These are phyloP conservation scores for Mycena rebaudengoi DNA, from an alignment of 768 basidiomycete genomes.

Conservation along the genomic window DNA sequence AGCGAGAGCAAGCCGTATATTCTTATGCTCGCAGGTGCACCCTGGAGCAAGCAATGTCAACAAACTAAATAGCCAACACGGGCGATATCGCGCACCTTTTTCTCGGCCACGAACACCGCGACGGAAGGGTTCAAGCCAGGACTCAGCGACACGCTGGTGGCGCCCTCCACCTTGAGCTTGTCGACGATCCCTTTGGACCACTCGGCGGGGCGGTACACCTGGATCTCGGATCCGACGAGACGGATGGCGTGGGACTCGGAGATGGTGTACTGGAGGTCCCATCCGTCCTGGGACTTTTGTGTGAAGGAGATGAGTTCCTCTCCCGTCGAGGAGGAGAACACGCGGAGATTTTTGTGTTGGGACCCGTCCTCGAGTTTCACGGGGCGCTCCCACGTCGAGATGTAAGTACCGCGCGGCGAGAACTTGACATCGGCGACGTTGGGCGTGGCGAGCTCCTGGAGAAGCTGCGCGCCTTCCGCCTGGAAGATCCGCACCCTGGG, in stretches of 20 bases:
- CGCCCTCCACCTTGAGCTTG: conserved; percentile 85
- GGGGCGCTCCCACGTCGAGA: conserved; percentile 96
- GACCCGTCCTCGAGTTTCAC: conserved; percentile 90
- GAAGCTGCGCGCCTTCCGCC: conserved; percentile 74
- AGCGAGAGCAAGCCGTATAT: conserved; percentile 80
- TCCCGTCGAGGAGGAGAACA: conserved; percentile 88
- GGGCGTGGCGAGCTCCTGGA: conserved; percentile 77
- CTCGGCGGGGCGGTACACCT: conserved; percentile 82
- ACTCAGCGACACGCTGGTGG: conserved; percentile 78
- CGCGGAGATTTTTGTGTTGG: conserved; percentile 93
- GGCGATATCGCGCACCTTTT: conserved; percentile 66
- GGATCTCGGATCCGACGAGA: conserved; percentile 82
- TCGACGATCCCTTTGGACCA: conserved; percentile 84
- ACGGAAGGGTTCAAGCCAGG: conserved; percentile 87
- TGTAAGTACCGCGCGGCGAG: conserved; percentile 91
- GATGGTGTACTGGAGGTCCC: conserved; percentile 92
- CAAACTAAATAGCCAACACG: neutral
- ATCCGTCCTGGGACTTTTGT: conserved; percentile 91
- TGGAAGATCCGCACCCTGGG: conserved; percentile 79
- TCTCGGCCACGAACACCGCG: conserved; percentile 94
- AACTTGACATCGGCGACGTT: conserved; percentile 88
- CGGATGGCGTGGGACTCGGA: conserved; percentile 89
- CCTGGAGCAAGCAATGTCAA: conserved; percentile 50
- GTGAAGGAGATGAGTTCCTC: conserved; percentile 88
- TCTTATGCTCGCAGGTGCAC: conserved; percentile 87